Evolutionary conservation across 495 filamentous ascomycete species (phyloP), one percentile per base, ranked within the genome.

Genomic region (Neurospora sp.): DNA sequence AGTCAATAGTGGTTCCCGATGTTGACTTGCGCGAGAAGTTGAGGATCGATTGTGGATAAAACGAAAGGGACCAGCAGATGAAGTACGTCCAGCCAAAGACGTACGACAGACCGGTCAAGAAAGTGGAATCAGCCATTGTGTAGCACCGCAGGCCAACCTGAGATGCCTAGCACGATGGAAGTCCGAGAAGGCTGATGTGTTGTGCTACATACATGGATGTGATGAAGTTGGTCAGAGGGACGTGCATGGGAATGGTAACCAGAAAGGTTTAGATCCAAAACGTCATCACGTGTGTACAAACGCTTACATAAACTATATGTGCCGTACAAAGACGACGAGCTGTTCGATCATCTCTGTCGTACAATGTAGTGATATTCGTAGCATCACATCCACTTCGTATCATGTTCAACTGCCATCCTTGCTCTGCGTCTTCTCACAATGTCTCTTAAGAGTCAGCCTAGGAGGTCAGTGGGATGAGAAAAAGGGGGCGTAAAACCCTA

Each of bases 11-110:
- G 8, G 94, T 89, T 10, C 96, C 96, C 5, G 87, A 86, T 4
- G 94, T 97, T 4, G 94, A 91, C 35, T 86, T 85, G 22, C 94
- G 89, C 39, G 82, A 85, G 79, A 85, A 90, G 84, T 97, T 99
- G 72, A 89, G 86, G 45, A 94, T 80, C 1, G 91, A 87, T 77
- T 98, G 96, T 2, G 96, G 95, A 79, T 98, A 99, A 83, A 97
- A 98, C 14, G 93, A 97, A 45, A 91, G 79, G 1, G 91, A 92
- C 94, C 94, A 96, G 78, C 86, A 88, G n/a, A 90, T 70, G 72
- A 88, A 89, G 81, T 90, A 90, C 71, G 85, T 72, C 86, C 88
- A 89, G 74, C 88, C 88, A 65, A 89, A 85, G 1, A 87, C 16
- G 71, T 76, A 78, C n/a, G 88, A 90, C 10, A 88, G 38, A n/a